phyloP scores from a whole-genome alignment of 305 asterid species.

The Fraxinus xanthoxyloides region DNA sequence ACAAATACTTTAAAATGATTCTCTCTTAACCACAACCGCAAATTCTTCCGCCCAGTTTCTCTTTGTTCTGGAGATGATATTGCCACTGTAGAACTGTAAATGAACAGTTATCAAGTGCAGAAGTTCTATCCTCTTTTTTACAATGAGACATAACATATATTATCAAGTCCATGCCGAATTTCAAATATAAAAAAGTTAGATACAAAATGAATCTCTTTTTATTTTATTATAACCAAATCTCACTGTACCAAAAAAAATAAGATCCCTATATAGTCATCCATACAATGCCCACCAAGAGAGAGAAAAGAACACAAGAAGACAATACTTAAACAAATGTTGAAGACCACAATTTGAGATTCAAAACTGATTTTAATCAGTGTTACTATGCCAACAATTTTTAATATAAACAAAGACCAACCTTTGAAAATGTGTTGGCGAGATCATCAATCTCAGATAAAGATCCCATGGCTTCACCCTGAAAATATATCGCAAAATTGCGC shows the following conservation, averaged over 20 bases:
- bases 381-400: not conserved
- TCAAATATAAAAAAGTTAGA: not conserved
- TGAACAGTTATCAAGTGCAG: not conserved
- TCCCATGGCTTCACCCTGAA: conserved; percentile 62
- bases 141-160: not conserved
- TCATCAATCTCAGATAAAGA: conserved; percentile 69
- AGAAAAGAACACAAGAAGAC: not conserved
- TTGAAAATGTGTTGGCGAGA: conserved; percentile 69
- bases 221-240: not conserved
- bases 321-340: conserved; percentile 3
- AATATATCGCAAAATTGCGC: conserved; percentile 10
- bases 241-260: not conserved
- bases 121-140: not conserved
- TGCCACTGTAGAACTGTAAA: not conserved
- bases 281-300: not conserved
- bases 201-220: not conserved
- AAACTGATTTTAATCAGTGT: conserved; percentile 11
- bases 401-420: conserved; percentile 45
- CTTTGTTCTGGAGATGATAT: not conserved
- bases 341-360: not conserved
- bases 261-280: not conserved
- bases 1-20: not conserved
- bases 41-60: not conserved
- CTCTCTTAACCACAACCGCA: not conserved
- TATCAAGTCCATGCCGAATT: not conserved